Evolutionary conservation across 1,284 basidiomycete genomes (phyloP).

Genomic region (Cryptococcus depauperatus): DNA sequence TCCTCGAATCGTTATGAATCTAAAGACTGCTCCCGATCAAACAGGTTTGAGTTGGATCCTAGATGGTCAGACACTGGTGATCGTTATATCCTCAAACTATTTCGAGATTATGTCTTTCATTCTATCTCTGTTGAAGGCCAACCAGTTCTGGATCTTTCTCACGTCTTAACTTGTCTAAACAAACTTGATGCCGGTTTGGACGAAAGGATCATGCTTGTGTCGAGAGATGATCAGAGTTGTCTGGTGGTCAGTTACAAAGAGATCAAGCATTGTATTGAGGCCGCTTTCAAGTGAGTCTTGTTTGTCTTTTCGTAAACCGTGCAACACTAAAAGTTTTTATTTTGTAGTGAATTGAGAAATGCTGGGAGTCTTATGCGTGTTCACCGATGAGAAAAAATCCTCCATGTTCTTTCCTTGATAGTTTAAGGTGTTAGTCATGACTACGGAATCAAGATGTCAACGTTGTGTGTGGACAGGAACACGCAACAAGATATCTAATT

Average conservation of each 20-base stretch:
- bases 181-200: slow-evolving; percentile 91
- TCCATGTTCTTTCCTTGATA: too few relatives aligned
- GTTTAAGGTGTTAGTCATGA: too few relatives aligned
- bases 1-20: slow-evolving; percentile 1
- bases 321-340: not conserved
- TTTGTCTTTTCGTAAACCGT: not conserved
- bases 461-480: too few relatives aligned
- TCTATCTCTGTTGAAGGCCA: slow-evolving; percentile 85
- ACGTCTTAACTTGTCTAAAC: slow-evolving; percentile 83
- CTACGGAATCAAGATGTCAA: too few relatives aligned
- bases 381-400: too few relatives aligned
- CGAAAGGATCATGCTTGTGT: slow-evolving; percentile 88
- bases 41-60: slow-evolving; percentile 84
- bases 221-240: slow-evolving; percentile 86
- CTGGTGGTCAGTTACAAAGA: slow-evolving; percentile 93
- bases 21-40: not conserved
- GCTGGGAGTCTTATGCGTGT: slow-evolving; percentile 10
- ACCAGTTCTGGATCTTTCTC: slow-evolving; percentile 80
- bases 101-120: slow-evolving; percentile 98
- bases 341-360: slow-evolving; percentile 8
- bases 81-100: slow-evolving; percentile 94
- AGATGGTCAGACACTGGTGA: slow-evolving; percentile 98
- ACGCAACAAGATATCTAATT: too few relatives aligned
- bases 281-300: slow-evolving; percentile 57
- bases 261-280: slow-evolving; percentile 74